A percentile compares a stretch with the other conserved stretches of the same genome.
These are phyloP conservation scores for Fusarium illudens DNA, from an alignment of 2,329 filamentous ascomycete genomes.

Conservation along the genomic window DNA sequence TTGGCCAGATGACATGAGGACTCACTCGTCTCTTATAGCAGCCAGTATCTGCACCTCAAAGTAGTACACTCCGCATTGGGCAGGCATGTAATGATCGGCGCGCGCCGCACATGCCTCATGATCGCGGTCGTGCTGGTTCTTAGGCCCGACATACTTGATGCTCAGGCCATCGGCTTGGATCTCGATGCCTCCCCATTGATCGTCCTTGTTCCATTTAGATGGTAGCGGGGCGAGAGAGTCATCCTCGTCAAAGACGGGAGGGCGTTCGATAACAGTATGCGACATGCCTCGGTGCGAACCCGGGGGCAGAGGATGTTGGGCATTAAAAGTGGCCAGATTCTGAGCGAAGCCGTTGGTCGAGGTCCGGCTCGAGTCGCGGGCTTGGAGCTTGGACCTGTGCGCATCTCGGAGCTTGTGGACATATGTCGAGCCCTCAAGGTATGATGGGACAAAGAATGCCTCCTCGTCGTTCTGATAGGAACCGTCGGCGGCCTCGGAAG, in stretches of 20 bases:
- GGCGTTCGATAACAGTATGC: constrained; percentile 84
- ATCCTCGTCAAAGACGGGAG: constrained; percentile 68
- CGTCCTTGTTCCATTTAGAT: constrained; percentile 80
- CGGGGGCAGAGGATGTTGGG: constrained; percentile 50
- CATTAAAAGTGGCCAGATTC: constrained; percentile 59
- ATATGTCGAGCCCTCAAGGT: constrained; percentile 80
- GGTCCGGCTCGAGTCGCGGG: constrained; percentile 53
- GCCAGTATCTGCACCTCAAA: constrained; percentile 73
- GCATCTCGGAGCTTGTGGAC: constrained; percentile 77
- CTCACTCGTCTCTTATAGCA: constrained; percentile 64
- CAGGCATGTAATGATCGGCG: constrained; percentile 85
- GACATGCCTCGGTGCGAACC: constrained; percentile 77
- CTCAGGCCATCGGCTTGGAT: constrained; percentile 77
- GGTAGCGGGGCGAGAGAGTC: constrained; percentile 73
- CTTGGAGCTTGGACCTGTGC: constrained; percentile 67
- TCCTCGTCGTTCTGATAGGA: constrained; percentile 43
- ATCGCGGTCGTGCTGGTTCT: constrained; percentile 60
- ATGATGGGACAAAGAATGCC: constrained; percentile 83
- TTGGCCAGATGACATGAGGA: constrained; percentile 28
- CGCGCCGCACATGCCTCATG: constrained; percentile 85
- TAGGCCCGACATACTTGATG: constrained; percentile 65
- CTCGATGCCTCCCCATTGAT: constrained; percentile 79
- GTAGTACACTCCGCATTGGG: constrained; percentile 93
- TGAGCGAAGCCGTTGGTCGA: constrained; percentile 28
- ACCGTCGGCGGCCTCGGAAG: constrained; percentile 42